Evolutionary conservation across 2,329 filamentous ascomycete genomes (phyloP), one percentile per base, ranked within the genome.

Genomic region (Tolypocladium album): DNA sequence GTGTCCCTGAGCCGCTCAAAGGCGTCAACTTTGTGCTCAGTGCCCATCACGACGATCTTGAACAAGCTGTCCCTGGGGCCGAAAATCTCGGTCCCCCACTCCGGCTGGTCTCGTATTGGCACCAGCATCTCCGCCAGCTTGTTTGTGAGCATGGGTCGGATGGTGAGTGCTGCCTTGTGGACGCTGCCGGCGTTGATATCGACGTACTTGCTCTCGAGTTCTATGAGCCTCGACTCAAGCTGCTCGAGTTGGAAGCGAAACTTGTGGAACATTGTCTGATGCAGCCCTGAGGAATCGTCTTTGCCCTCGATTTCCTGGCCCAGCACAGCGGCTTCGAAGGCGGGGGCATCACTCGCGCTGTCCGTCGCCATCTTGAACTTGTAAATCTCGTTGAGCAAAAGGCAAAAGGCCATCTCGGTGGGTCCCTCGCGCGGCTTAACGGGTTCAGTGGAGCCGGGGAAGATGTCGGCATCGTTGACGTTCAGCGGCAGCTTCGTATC

Each of bases 351-450:
- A 20, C 72, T 69, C 12, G 70, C 67, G 15, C 69, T 67, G 38
- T 78, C 76, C 6, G 78, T 75, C 2, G 71, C 74, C 24, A 80
- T 69, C 60, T 84, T 72, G 61, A 82, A 79, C 40, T 75, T 76
- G 52, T 76, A 77, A 3, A 85, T 72, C 56, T 79, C 78, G 69
- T 78, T 80, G 5, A 75, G 71, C 12, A 84, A 70, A 39, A 85
- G 65, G 62, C 78, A 77, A 62, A 84, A 83, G 0, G 81, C 79
- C 83, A 86, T 86, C 62, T 86, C 83, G 0, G 83, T 86, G 3
- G 83, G 82, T 0, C 82, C 82, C 2, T 84, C 80, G 24, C 78
- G 78, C 15, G 80, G 73, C 52, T 77, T 74, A 1, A 84, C 69
- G 0, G 80, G 77, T 59, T 82, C 77, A 9, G 75, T 77, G 40